Evolutionary conservation across 768 basidiomycete genomes (phyloP).

Genomic region (Lentinula aciculospora): DNA sequence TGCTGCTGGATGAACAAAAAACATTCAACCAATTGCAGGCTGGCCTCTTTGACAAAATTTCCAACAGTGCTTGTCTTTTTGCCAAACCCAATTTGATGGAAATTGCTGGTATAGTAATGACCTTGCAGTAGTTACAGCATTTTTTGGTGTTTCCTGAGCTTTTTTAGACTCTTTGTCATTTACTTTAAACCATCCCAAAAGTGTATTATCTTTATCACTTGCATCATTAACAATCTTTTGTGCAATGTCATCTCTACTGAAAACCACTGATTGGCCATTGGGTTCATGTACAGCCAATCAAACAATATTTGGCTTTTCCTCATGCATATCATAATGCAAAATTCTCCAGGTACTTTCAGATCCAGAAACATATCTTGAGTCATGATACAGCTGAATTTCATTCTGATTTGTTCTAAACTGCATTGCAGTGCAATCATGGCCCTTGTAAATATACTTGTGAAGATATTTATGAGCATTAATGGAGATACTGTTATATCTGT

Average conservation of each 20-base stretch:
- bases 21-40: constrained; percentile 25
- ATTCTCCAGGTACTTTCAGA: constrained; percentile 25
- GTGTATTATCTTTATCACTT: background rate
- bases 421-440: constrained; percentile 28
- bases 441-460: constrained; percentile 44
- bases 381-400: constrained; percentile 29
- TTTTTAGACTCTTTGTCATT: background rate
- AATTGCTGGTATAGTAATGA: constrained; percentile 19
- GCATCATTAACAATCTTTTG: background rate
- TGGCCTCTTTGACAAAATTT: constrained; percentile 1
- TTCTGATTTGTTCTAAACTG: constrained; percentile 18
- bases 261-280: constrained; percentile 2
- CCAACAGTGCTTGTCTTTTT: background rate
- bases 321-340: constrained; percentile 24
- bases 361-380: constrained; percentile 31
- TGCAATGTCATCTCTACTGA: background rate
- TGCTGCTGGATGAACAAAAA: constrained; percentile 19
- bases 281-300: constrained; percentile 26
- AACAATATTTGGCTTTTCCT: constrained; percentile 25
- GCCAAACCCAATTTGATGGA: constrained; percentile 17
- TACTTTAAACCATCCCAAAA: background rate
- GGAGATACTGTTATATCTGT: too few relatives aligned
- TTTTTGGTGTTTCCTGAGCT: background rate
- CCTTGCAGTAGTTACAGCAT: background rate
- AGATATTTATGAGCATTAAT: constrained; percentile 31